Conservation (phyloP, 2,329 filamentous ascomycete species). For the Diaporthe sp. region DNA sequence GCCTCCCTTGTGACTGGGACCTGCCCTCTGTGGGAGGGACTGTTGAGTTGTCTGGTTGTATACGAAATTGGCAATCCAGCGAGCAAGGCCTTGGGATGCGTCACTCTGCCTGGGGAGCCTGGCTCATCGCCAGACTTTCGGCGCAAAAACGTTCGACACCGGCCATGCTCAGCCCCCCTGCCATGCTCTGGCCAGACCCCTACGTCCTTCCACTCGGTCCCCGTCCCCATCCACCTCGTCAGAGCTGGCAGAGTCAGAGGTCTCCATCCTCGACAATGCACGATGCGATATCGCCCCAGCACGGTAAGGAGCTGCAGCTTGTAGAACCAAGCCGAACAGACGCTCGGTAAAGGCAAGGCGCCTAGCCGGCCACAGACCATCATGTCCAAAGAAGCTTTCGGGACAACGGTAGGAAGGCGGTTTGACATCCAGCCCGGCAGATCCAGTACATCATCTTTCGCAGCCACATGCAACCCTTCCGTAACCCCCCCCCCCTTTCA, state of each 20-base stretch:
- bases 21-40: neutral
- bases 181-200: slow-evolving; percentile 19
- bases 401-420: slow-evolving; percentile 18
- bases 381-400: slow-evolving; percentile 25
- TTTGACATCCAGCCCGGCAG: slow-evolving; percentile 19
- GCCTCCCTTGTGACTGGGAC: neutral
- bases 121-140: slow-evolving; percentile 24
- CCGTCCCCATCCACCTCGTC: neutral
- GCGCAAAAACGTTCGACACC: slow-evolving; percentile 14
- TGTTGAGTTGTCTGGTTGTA: slow-evolving; percentile 14
- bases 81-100: slow-evolving; percentile 25
- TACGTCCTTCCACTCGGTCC: neutral
- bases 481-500: neutral
- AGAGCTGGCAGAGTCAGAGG: slow-evolving; percentile 20
- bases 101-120: slow-evolving; percentile 13
- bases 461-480: slow-evolving; percentile 7
- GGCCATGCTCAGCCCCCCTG: slow-evolving; percentile 26
- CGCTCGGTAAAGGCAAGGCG: slow-evolving; percentile 23
- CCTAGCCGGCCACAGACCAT: slow-evolving; percentile 20
- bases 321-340: slow-evolving; percentile 24
- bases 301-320: neutral
- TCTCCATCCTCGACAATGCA: slow-evolving; percentile 1
- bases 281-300: slow-evolving; percentile 21
- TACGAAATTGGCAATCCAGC: slow-evolving; percentile 19
- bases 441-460: slow-evolving; percentile 15